phyloP scores from a whole-genome alignment of 2,329 filamentous ascomycete genomes.

The Microdochium trichocladiopsis region DNA sequence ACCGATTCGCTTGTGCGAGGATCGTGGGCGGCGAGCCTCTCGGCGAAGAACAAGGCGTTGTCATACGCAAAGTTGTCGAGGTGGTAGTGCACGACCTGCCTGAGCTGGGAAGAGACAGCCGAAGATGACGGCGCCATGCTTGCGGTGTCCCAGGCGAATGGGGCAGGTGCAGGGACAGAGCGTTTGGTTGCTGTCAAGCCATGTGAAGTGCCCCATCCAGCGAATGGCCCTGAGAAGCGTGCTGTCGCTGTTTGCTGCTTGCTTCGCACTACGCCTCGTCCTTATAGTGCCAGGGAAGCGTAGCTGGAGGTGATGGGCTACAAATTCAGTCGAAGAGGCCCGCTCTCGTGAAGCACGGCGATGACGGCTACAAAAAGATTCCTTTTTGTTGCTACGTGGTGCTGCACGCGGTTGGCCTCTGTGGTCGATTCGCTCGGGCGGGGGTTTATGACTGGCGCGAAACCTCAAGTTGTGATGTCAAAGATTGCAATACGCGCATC shows the following conservation, averaged over 20 bases:
- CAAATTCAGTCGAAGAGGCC: no score
- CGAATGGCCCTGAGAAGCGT: not conserved
- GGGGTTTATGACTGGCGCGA: not conserved
- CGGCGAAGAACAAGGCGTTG: slow-evolving; percentile 90
- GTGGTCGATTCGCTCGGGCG: not conserved
- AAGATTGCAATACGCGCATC: not conserved
- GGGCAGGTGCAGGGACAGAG: not conserved
- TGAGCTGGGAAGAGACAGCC: slow-evolving; percentile 43
- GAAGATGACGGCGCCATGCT: slow-evolving; percentile 47
- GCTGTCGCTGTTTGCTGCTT: no score
- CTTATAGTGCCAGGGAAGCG: no score
- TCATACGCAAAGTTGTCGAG: slow-evolving; percentile 86
- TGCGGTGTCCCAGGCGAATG: not conserved
- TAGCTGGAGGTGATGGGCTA: no score
- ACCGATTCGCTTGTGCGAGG: slow-evolving; percentile 71
- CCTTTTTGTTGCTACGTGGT: no score
- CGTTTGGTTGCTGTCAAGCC: not conserved
- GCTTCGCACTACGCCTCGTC: no score
- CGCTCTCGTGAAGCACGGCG: no score
- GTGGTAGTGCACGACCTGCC: slow-evolving; percentile 57
- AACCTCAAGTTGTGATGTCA: not conserved
- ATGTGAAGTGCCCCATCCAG: not conserved
- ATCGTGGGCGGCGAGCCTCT: slow-evolving; percentile 79
- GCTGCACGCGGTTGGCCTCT: not conserved
- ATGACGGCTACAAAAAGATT: no score